These are phyloP conservation scores for Diaporthe capsici DNA, from an alignment of 2,329 filamentous ascomycete species.

Conservation along the genomic window DNA sequence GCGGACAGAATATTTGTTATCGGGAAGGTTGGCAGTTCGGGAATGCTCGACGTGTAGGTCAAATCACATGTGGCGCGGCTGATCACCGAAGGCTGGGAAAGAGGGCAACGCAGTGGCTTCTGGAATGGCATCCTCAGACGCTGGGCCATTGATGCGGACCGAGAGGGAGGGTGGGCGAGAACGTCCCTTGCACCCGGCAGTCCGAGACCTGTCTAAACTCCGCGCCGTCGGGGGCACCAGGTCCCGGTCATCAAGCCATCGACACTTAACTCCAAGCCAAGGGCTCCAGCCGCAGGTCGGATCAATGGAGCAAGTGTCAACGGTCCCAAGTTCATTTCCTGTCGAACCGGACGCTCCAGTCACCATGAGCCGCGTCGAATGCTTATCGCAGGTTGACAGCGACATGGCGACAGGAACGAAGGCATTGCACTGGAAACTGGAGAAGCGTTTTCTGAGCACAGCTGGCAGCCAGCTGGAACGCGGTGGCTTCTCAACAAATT, in stretches of 20 bases:
- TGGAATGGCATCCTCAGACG: background rate
- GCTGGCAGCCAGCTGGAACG: slow-evolving; percentile 16
- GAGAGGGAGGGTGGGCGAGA: background rate
- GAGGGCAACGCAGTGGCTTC: background rate
- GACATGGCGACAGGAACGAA: background rate
- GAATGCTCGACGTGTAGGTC: background rate
- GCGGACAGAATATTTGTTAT: background rate
- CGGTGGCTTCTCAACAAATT: slow-evolving; percentile 35
- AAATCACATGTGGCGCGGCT: background rate
- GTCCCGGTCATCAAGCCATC: background rate
- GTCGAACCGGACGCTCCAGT: background rate
- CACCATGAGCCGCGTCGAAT: background rate
- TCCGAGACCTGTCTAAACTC: slow-evolving; percentile 17
- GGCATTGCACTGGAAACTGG: too few species aligned
- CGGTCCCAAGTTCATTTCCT: background rate
- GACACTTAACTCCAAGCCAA: background rate
- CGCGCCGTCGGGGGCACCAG: background rate
- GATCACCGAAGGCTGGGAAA: background rate
- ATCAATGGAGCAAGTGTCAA: background rate
- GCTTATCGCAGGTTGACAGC: background rate
- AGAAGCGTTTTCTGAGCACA: background rate
- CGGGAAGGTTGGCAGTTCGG: background rate
- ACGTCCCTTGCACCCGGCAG: background rate
- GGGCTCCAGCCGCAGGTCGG: background rate
- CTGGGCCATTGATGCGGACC: background rate